These are phyloP conservation scores for Collybia sordida DNA, from an alignment of 768 basidiomycete species.

Conservation along the genomic window DNA sequence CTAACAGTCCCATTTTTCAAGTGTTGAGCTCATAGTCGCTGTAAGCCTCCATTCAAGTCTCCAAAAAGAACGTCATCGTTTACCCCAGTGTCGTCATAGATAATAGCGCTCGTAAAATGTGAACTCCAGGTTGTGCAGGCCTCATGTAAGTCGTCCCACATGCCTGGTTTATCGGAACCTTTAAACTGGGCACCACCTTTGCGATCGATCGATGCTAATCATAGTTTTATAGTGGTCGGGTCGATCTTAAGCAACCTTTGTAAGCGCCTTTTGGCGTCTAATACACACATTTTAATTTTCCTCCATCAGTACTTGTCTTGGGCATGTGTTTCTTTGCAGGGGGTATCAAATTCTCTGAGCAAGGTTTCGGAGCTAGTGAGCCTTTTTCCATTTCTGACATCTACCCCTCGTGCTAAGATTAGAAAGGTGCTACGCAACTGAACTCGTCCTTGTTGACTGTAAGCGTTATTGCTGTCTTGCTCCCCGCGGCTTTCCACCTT, in stretches of 20 bases:
- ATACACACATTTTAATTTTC: conserved; percentile 2
- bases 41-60: conserved; percentile 39
- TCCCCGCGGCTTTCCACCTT: conserved; percentile 81
- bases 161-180: not conserved
- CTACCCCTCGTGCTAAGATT: not conserved
- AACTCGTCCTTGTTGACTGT: conserved; percentile 76
- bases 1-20: conserved; percentile 15
- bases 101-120: conserved; percentile 49
- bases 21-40: conserved; percentile 75
- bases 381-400: conserved; percentile 24
- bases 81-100: conserved; percentile 24
- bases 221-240: conserved; percentile 62
- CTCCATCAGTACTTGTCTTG: conserved; percentile 63
- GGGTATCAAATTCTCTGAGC: conserved; percentile 74
- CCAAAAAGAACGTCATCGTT: too few relatives aligned
- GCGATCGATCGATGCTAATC: conserved; percentile 12
- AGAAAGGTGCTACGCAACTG: conserved; percentile 60
- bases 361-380: conserved; percentile 75
- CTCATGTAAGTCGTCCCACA: conserved; percentile 54
- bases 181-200: not conserved
- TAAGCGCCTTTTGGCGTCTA: conserved; percentile 34
- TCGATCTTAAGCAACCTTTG: conserved; percentile 83
- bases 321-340: conserved; percentile 93
- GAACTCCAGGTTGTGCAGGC: conserved; percentile 78
- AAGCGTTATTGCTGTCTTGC: conserved; percentile 75